phyloP scores from a whole-genome alignment of 2,329 filamentous ascomycete genomes.

The Knufia fluminis region DNA sequence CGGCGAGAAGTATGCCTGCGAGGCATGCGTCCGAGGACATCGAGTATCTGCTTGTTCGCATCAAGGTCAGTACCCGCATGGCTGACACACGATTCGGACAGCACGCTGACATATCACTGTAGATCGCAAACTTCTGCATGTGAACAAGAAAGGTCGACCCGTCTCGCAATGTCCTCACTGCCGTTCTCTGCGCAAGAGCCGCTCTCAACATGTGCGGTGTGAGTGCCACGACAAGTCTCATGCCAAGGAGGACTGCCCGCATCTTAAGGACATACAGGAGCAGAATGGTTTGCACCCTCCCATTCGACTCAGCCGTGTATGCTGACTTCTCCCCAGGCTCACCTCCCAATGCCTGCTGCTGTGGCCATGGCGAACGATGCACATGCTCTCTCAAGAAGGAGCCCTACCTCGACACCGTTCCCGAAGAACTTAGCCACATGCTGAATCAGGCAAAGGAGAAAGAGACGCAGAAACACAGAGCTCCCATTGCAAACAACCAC shows the following conservation, averaged over 20 bases:
- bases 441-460: slow-evolving; percentile 27
- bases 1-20: slow-evolving; percentile 96
- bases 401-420: slow-evolving; percentile 40
- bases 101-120: not conserved
- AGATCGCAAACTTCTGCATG: slow-evolving; percentile 89
- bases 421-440: slow-evolving; percentile 28
- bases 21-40: slow-evolving; percentile 95
- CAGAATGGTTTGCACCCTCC: slow-evolving; percentile 24
- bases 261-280: slow-evolving; percentile 24
- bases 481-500: slow-evolving; percentile 40
- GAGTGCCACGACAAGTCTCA: slow-evolving; percentile 81
- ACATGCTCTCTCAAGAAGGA: slow-evolving; percentile 54
- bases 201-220: slow-evolving; percentile 88
- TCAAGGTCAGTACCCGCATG: slow-evolving; percentile 56
- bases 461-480: slow-evolving; percentile 41
- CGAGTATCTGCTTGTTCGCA: slow-evolving; percentile 98
- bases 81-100: slow-evolving; percentile 5
- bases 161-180: slow-evolving; percentile 98
- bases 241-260: slow-evolving; percentile 27
- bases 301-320: too few species aligned
- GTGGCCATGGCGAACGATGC: slow-evolving; percentile 51
- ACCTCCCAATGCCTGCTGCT: slow-evolving; percentile 34
- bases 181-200: slow-evolving; percentile 89
- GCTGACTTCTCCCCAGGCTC: not conserved
- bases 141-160: slow-evolving; percentile 94